Evolutionary conservation across 345 rosid genomes (phyloP), one percentile per base, ranked within the genome.

Genomic region (Linum usitatissimum): DNA sequence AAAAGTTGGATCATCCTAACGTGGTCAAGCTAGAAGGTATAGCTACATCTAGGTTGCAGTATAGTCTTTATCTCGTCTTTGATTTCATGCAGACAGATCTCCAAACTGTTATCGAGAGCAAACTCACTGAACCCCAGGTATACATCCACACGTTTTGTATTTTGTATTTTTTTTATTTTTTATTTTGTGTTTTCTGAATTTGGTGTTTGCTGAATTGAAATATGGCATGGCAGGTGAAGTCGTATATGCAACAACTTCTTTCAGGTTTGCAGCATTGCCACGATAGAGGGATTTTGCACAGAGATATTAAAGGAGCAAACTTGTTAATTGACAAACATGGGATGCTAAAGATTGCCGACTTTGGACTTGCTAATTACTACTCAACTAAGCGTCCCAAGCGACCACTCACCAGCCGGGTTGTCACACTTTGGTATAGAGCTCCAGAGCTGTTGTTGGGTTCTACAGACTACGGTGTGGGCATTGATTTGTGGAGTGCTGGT

Each of bases 41-140:
- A 59, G 88, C 88, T 23, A 86, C 92, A 39, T 86, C 92, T 17
- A 78, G 92, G 61, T 74, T 86, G 85, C 88, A 86, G 68, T 83
- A 76, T 36, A 83, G 92, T 57, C 68, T 86, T 68, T 86, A 83
- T 69, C 83, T 86, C 10, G 88, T 86, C 66, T 86, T 86, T 38
- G 85, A 86, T 6, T 86, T 79, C 70, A 86, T 86, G 88, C 73
- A 48, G 39, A 65, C 92, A 0, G 88, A 86, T 74, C 67, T 86
- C 53, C 69, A 82, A 53, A 75, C 76, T 53, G 57, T 86, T 61
- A 75, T 86, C 0, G 88, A 83, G 9, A 80, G 53, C 30, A 70
- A 60, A 18, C 78, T 86, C 57, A 81, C 88, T 4, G 88, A 83
- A 70, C 78, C 86, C 28, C 86, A 83, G 84, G 88, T 83, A n/a